These are phyloP conservation scores for Collybia nuda DNA, from an alignment of 768 basidiomycete species.

Conservation along the genomic window DNA sequence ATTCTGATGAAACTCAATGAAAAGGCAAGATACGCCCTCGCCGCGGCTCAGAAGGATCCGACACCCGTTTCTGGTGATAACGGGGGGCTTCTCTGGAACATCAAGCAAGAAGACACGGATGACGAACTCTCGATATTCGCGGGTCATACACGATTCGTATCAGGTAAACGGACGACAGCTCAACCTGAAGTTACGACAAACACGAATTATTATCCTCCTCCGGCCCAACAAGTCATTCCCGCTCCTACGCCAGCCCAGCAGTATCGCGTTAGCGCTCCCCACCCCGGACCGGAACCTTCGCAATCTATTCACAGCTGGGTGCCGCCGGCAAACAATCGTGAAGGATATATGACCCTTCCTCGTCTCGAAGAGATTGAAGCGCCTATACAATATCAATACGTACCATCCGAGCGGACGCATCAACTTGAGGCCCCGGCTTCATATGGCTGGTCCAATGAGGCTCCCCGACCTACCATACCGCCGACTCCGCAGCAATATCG, in stretches of 20 bases:
- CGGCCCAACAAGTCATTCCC: constrained; percentile 8
- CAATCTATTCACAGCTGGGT: neutral
- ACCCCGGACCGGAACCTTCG: no score
- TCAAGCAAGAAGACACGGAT: constrained; percentile 53
- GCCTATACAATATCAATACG: constrained; percentile 14
- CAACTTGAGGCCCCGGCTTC: constrained; percentile 6
- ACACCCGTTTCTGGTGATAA: constrained; percentile 24
- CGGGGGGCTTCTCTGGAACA: constrained; percentile 47
- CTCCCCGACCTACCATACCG: neutral
- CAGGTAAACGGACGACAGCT: constrained; percentile 33
- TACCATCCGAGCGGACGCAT: constrained; percentile 14
- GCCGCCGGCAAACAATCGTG: neutral
- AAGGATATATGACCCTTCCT: constrained; percentile 1
- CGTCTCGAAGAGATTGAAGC: neutral
- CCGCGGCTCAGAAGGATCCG: constrained; percentile 38
- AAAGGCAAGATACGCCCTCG: constrained; percentile 62
- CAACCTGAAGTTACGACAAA: constrained; percentile 11
- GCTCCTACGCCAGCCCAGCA: neutral
- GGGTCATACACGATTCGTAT: constrained; percentile 64
- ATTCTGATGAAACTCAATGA: constrained; percentile 61
- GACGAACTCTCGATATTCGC: constrained; percentile 73
- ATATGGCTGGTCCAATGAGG: neutral
- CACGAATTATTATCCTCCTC: constrained; percentile 8
- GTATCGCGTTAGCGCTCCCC: neutral
- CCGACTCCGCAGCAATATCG: neutral